Base-by-base conservation (phyloP, 495 filamentous ascomycete species). In the Podospora pseudocomata region DNA sequence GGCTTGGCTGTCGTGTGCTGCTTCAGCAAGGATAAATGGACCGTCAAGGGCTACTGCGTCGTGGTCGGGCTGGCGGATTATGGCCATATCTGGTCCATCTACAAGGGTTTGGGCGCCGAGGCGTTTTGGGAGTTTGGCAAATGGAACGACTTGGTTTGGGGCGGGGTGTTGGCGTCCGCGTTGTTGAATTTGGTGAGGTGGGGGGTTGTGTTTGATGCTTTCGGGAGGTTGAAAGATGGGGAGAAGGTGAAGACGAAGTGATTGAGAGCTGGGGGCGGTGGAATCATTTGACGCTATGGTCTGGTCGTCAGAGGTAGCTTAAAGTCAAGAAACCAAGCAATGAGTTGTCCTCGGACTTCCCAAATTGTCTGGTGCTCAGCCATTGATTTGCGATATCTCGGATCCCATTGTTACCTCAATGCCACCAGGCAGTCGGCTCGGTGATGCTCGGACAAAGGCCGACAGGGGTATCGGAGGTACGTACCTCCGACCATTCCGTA, bases 91-190 rank as follows among this genome's bases (percentile, higher is more conserved):
- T 87, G 79, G 68, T 84, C 83, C 20, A 83, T 80, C 1, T 86
- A 83, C 65, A 68, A 77, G 27, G 85, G 76, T 6, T 80, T 90
- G 71, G 88, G 87, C 3, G 73, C 70, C 65, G 77, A 80, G 0
- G 67, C 76, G 5, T 86, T 87, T 65, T 70, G 80, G 26, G 75
- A 86, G 63, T 68, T 84, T 1, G 68, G 62, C 4, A 68, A 65
- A 2, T 91, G 88, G 88, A 89, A 88, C 63, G 75, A 78, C 20
- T 74, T 86, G 73, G 80, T 83, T 1, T 88, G 85, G 85, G 88
- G 87, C 1, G 86, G 85, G 69, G 79, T 90, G 27, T 86, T 81
- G 1, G 76, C 79, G 3, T 88, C 86, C 2, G 71, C 65, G 0
- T 80, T 84, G 19, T 72, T 90, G 58, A 85, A 88, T 59, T 70